Base-by-base conservation (phyloP, 83 land plant genomes). In the Diphasiastrum complanatum region DNA sequence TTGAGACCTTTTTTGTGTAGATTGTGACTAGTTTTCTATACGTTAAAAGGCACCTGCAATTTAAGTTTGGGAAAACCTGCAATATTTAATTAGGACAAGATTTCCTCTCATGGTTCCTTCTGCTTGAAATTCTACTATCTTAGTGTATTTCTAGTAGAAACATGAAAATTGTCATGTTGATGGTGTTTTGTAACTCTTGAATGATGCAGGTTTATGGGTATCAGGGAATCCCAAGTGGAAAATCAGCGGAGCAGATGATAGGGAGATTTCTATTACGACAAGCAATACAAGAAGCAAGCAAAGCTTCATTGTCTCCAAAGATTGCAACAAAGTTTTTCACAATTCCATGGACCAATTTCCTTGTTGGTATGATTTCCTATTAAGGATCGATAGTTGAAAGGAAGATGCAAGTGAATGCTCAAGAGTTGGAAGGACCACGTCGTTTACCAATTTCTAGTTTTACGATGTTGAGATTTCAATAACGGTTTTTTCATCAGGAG, bases 341-440 rank as follows among this genome's bases (percentile, higher is more conserved):
- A 36, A 66, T 66, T 5, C 69, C 69, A 36, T 66, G 69, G 69
- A 53, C 69, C 2, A 66, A 66, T 32, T 66, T 66, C 26, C 69
- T 66, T 33, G 63, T 66, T 11, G 69, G 69, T 66, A 32, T 54
- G 47, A 19, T 30, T 0, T 36, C 27, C 14, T 1, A 16, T 10
- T 14, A 38, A 14, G 12, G n/a, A n/a, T n/a, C n/a, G n/a, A n/a
- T n/a, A n/a, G n/a, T n/a, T n/a, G n/a, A n/a, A n/a, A n/a, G n/a
- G n/a, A n/a, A n/a, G n/a, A n/a, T n/a, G n/a, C n/a, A n/a, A n/a
- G n/a, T n/a, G n/a, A n/a, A n/a, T n/a, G n/a, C n/a, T n/a, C n/a
- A n/a, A n/a, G 43, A 38, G 43, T 14, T 38, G 8, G 43, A 14
- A 38, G 43, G 8, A 38, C 43, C 8, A 14, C 14, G 14, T 38